These are phyloP conservation scores for Phoma sp. DNA, from an alignment of 2,329 filamentous ascomycete genomes.

Conservation along the genomic window DNA sequence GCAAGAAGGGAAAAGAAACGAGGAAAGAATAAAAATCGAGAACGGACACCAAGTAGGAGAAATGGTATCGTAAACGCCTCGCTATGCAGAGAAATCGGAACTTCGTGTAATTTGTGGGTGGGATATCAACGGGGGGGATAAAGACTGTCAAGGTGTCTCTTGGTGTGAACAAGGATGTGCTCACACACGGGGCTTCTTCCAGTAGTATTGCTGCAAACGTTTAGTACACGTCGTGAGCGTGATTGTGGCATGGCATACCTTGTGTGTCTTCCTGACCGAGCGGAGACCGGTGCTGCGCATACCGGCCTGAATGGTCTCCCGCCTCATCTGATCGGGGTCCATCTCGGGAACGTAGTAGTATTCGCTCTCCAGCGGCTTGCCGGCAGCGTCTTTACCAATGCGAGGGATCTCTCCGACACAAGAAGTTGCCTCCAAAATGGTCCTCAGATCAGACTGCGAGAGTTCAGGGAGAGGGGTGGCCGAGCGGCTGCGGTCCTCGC, in stretches of 20 bases:
- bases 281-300: constrained; percentile 87
- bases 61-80: constrained; percentile 47
- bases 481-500: constrained; percentile 21
- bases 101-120: constrained; percentile 10
- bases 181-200: constrained; percentile 63
- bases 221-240: constrained; percentile 16
- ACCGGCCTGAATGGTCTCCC: constrained; percentile 82
- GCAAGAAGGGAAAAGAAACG: too few relatives aligned
- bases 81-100: constrained; percentile 42
- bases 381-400: constrained; percentile 94
- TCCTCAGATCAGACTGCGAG: constrained; percentile 62
- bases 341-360: constrained; percentile 94
- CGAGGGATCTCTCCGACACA: constrained; percentile 89
- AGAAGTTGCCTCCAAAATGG: constrained; percentile 72
- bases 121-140: neutral
- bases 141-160: neutral
- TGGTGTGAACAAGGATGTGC: neutral
- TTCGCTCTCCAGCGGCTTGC: constrained; percentile 91
- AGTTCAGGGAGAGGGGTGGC: constrained; percentile 37
- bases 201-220: constrained; percentile 69
- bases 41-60: constrained; percentile 20
- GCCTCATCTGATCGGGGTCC: constrained; percentile 78
- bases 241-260: constrained; percentile 65
- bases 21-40: constrained; percentile 6
- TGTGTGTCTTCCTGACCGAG: constrained; percentile 92